Evolutionary conservation across 257 asterid genomes (phyloP).

Genomic region (Ocimum tenuiflorum): DNA sequence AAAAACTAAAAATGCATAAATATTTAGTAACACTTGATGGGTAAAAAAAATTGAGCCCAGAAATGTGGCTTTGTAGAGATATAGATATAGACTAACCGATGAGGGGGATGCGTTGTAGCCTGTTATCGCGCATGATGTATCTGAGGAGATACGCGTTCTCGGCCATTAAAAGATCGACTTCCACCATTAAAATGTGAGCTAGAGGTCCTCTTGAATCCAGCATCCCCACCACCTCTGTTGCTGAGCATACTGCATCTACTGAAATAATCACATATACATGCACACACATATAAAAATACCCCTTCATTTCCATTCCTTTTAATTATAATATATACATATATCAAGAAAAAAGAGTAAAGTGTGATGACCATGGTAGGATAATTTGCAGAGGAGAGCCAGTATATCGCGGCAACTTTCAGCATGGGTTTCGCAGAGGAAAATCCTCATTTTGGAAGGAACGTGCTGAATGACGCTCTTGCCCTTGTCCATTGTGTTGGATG

Average conservation of each 20-base stretch:
- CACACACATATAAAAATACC: too few species aligned
- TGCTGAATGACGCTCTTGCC: constrained; percentile 13
- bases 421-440: constrained; percentile 44
- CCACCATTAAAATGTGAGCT: constrained; percentile 50
- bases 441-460: constrained; percentile 30
- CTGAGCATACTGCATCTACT: constrained; percentile 55
- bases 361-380: constrained; percentile 52
- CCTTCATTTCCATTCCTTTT: too few species aligned
- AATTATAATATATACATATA: too few species aligned
- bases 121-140: constrained; percentile 39
- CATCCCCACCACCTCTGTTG: constrained; percentile 32
- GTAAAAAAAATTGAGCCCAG: too few species aligned
- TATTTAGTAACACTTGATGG: too few species aligned
- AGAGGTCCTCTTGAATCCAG: constrained; percentile 40
- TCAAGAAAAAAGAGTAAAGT: too few species aligned
- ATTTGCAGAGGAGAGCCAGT: constrained; percentile 39
- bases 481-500: constrained; percentile 11
- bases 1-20: too few species aligned
- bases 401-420: constrained; percentile 48
- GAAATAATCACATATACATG: not conserved
- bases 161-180: constrained; percentile 46
- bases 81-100: constrained; percentile 40
- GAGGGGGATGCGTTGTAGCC: constrained; percentile 44
- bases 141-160: constrained; percentile 42
- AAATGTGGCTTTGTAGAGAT: too few species aligned